Evolutionary conservation across 495 filamentous ascomycete genomes (phyloP).

Genomic region (Mytilinidion resinicola): DNA sequence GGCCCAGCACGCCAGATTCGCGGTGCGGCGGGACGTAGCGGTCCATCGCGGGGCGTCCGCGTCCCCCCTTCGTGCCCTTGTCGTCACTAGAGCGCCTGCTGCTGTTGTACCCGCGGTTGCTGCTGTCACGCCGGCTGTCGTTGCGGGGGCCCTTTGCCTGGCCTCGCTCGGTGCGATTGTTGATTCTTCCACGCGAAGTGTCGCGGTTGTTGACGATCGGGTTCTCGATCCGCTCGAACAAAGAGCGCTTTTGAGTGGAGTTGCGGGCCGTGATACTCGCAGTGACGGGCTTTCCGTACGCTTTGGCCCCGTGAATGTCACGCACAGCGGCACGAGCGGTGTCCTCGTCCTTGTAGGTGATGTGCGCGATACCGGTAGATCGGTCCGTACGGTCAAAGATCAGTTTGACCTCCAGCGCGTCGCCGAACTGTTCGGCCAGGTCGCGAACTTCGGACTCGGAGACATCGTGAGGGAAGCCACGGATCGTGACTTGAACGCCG

Average conservation of each 20-base stretch:
- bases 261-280: constrained; percentile 45
- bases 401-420: constrained; percentile 61
- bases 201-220: no score
- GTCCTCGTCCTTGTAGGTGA: constrained; percentile 63
- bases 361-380: constrained; percentile 77
- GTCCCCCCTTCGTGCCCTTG: constrained; percentile 42
- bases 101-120: constrained; percentile 43
- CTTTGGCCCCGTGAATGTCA: constrained; percentile 87
- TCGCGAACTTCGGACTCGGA: constrained; percentile 46
- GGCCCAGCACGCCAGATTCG: constrained; percentile 35
- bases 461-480: neutral
- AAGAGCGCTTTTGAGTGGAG: constrained; percentile 49
- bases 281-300: constrained; percentile 82
- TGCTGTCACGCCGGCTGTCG: constrained; percentile 27
- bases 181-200: no score
- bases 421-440: constrained; percentile 73
- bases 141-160: neutral
- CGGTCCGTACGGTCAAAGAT: constrained; percentile 87
- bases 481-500: neutral
- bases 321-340: constrained; percentile 70
- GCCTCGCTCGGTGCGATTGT: no score
- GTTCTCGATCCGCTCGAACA: constrained; percentile 68
- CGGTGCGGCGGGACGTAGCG: constrained; percentile 71
- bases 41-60: constrained; percentile 68
- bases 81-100: constrained; percentile 43